phyloP scores from a whole-genome alignment of 129 eudicot genomes.

The Apium graveolens region DNA sequence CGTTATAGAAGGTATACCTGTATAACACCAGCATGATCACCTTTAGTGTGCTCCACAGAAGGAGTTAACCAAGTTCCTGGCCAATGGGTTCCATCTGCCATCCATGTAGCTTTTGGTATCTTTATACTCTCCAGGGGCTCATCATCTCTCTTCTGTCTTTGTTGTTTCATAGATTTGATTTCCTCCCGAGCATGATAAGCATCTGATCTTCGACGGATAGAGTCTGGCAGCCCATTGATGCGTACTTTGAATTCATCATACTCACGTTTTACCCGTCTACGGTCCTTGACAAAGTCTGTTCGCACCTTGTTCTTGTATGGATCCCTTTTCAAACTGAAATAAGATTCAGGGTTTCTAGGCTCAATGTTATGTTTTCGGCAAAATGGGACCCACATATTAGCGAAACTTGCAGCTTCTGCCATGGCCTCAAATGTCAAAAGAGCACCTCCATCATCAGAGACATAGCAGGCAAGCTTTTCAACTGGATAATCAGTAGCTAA shows the following conservation, averaged over 20 bases:
- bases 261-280: conserved; percentile 54
- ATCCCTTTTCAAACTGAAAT: conserved; percentile 47
- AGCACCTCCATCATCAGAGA: conserved; percentile 72
- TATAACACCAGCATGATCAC: conserved; percentile 68
- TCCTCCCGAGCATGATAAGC: conserved; percentile 64
- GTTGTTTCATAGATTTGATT: conserved; percentile 56
- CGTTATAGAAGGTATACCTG: conserved; percentile 26
- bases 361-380: conserved; percentile 59
- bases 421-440: conserved; percentile 61
- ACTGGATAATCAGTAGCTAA: conserved; percentile 61
- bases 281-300: conserved; percentile 61
- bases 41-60: conserved; percentile 45
- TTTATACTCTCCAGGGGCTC: conserved; percentile 41
- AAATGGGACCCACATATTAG: conserved; percentile 63
- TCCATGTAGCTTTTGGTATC: conserved; percentile 63
- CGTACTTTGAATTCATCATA: conserved; percentile 71
- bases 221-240: conserved; percentile 55
- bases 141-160: conserved; percentile 39
- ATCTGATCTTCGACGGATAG: conserved; percentile 64
- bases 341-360: conserved; percentile 61
- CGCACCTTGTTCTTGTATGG: conserved; percentile 58
- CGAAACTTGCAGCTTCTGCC: conserved; percentile 77
- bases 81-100: conserved; percentile 79
- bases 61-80: conserved; percentile 62
- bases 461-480: conserved; percentile 56